Conservation (phyloP, 2,329 filamentous ascomycete genomes). For the Aphanocladium album region DNA sequence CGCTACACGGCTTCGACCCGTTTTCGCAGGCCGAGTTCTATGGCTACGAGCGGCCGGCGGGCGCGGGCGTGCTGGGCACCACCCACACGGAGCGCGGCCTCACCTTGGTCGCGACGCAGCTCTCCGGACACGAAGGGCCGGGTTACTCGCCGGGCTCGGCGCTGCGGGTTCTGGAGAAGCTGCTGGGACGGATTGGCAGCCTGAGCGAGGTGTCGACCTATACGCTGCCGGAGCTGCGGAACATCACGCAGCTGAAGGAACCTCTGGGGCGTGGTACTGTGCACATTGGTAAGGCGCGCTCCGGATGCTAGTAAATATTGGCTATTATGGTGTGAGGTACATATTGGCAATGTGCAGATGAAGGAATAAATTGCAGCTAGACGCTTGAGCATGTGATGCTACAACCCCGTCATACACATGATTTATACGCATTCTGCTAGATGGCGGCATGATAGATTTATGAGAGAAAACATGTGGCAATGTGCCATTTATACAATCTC, state of each 20-base stretch:
- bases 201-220: slow-evolving; percentile 11
- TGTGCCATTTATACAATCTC: too few relatives aligned
- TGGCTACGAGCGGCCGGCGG: slow-evolving; percentile 44
- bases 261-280: neutral
- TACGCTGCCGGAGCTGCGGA: neutral
- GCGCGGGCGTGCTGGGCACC: slow-evolving; percentile 62
- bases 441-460: too few relatives aligned
- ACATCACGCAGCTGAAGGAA: neutral
- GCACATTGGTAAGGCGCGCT: neutral
- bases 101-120: slow-evolving; percentile 63
- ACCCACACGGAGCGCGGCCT: slow-evolving; percentile 69
- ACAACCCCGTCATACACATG: too few relatives aligned
- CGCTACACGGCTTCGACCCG: slow-evolving; percentile 59
- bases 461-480: too few relatives aligned
- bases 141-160: slow-evolving; percentile 24
- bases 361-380: too few relatives aligned
- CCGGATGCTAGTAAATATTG: too few relatives aligned
- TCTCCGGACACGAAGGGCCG: slow-evolving; percentile 52
- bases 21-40: slow-evolving; percentile 43
- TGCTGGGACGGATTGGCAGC: slow-evolving; percentile 22
- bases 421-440: too few relatives aligned
- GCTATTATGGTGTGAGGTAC: too few relatives aligned
- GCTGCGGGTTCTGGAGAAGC: slow-evolving; percentile 24
- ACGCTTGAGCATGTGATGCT: too few relatives aligned
- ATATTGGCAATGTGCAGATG: too few relatives aligned